These are phyloP conservation scores for Paecilomyces fulvus DNA, from an alignment of 2,329 filamentous ascomycete species.

Conservation along the genomic window DNA sequence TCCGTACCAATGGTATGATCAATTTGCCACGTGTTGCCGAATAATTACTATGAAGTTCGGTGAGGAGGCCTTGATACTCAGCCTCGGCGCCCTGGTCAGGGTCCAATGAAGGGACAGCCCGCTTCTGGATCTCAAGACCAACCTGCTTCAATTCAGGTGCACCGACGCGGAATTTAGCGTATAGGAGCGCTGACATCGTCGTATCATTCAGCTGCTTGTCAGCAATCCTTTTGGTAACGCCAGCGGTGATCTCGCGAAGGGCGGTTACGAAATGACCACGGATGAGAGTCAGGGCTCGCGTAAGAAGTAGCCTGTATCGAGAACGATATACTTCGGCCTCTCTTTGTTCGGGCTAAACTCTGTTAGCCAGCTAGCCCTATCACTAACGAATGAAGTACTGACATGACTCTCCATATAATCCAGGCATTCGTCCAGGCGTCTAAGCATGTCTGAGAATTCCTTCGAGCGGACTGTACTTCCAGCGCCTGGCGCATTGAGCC, in stretches of 20 bases:
- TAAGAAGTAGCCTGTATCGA: conserved; percentile 74
- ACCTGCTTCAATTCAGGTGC: conserved; percentile 58
- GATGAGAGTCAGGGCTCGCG: conserved; percentile 57
- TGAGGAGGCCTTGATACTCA: conserved; percentile 59
- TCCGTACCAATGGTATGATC: conserved; percentile 53
- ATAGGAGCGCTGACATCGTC: conserved; percentile 61
- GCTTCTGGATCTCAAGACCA: conserved; percentile 59
- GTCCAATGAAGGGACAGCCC: conserved; percentile 52
- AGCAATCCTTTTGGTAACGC: conserved; percentile 54
- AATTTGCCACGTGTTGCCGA: conserved; percentile 50
- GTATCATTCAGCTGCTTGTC: conserved; percentile 63
- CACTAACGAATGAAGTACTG: conserved; percentile 21
- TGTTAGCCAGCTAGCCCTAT: neutral
- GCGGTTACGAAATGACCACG: conserved; percentile 57
- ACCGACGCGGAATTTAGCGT: conserved; percentile 62
- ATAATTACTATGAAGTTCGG: conserved; percentile 57
- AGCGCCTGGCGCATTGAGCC: conserved; percentile 86
- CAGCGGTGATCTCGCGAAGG: conserved; percentile 54
- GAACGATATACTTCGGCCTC: conserved; percentile 83
- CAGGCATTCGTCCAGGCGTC: conserved; percentile 80
- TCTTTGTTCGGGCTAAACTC: conserved; percentile 62
- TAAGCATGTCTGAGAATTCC: conserved; percentile 80
- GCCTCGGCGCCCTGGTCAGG: conserved; percentile 51
- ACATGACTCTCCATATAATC: conserved; percentile 86
- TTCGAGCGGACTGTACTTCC: conserved; percentile 74